Evolutionary conservation across 306 rosid genomes (phyloP), one percentile per base, ranked within the genome.

Genomic region (Begonia loranthoides): DNA sequence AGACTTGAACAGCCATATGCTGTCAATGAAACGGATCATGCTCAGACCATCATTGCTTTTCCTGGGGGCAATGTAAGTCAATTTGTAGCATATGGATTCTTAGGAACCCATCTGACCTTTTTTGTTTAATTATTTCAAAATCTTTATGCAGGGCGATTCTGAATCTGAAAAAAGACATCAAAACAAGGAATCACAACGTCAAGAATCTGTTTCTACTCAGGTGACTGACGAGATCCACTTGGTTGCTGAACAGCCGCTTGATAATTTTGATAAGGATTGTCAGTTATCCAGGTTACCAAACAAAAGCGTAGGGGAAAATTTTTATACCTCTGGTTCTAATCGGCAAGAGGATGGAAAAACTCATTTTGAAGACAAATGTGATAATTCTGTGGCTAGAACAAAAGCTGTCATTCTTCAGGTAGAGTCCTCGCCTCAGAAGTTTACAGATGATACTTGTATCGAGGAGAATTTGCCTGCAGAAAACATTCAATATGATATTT

Each of bases 241-340:
- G 64, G 66, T 51, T 59, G 54, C 68, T 38, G 73, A 78, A 65
- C 61, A 72, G 49, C 49, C 55, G n/a, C 51, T 49, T 66, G 60
- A 65, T 63, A 67, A 72, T 28, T 36, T 33, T 13, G 45, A 54
- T 41, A 69, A 59, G 38, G 66, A 49, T 71, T 45, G 43, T 54
- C 62, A 60, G 50, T 16, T 49, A 28, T 57, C 77, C 65, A 22
- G 50, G 40, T 34, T 55, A 45, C 50, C 52, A 45, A 46, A 38
- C 46, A 50, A 12, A 21, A 17, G 51, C 5, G 51, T 67, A 43
- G 60, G 58, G 33, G 61, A 16, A 60, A 59, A 45, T 58, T 28
- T 63, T 41, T 54, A 56, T 63, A 17, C 48, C 38, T 17, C 53
- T 47, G 38, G 46, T 41, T 11, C 58, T 24, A 24, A 24, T 24